Evolutionary conservation across 495 filamentous ascomycete genomes (phyloP).

Genomic region (Schizothecium vesticola): DNA sequence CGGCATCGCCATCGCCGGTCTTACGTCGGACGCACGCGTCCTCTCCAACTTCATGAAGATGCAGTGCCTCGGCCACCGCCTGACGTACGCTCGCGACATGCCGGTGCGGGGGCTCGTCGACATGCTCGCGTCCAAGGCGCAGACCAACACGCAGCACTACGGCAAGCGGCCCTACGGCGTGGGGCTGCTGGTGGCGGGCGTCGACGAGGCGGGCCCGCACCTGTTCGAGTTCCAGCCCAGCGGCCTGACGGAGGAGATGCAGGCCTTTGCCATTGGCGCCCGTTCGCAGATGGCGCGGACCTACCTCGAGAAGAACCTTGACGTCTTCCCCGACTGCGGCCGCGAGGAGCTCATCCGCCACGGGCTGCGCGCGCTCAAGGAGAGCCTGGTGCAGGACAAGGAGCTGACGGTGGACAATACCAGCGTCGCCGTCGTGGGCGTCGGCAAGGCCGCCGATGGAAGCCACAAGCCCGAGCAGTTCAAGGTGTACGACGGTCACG

Average conservation of each 20-base stretch:
- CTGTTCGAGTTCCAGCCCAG: constrained; percentile 97
- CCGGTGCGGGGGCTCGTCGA: constrained; percentile 79
- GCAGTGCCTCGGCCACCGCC: constrained; percentile 88
- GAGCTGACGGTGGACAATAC: constrained; percentile 96
- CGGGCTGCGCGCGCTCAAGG: constrained; percentile 86
- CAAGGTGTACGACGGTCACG: constrained; percentile 85
- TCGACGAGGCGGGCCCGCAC: constrained; percentile 89
- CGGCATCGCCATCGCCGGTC: constrained; percentile 90
- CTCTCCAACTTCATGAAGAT: constrained; percentile 99
- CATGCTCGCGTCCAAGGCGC: constrained; percentile 91
- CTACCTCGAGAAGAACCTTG: constrained; percentile 87
- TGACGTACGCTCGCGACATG: constrained; percentile 92
- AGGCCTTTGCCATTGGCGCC: constrained; percentile 90
- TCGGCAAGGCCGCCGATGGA: constrained; percentile 43
- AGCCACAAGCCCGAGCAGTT: constrained; percentile 66
- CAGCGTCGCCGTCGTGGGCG: constrained; percentile 77
- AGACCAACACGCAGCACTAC: constrained; percentile 96
- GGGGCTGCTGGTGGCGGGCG: constrained; percentile 85
- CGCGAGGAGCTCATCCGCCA: constrained; percentile 86
- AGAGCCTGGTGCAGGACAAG: constrained; percentile 93
- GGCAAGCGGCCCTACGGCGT: constrained; percentile 96
- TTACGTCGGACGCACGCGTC: constrained; percentile 96
- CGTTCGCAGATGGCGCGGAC: constrained; percentile 95
- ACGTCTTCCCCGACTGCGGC: constrained; percentile 63
- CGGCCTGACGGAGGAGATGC: constrained; percentile 94